A percentile compares a stretch with the other conserved stretches of the same genome.
Evolutionary conservation across 495 filamentous ascomycete species (phyloP).

Genomic region (Talaromyces ruber): DNA sequence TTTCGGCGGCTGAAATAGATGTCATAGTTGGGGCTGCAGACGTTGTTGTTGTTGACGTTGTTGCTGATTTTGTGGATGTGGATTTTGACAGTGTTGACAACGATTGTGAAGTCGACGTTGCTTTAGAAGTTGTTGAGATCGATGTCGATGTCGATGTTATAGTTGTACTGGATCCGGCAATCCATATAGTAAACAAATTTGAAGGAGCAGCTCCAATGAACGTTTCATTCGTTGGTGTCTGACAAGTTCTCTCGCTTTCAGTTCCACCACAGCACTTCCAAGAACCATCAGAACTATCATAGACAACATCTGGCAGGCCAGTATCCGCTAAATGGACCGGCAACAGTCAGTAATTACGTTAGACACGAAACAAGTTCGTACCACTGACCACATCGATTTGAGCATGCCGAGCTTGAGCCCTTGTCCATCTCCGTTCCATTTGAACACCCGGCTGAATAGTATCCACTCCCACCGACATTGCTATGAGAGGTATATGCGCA

Average conservation of each 20-base stretch:
- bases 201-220: neutral
- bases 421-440: neutral
- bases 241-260: neutral
- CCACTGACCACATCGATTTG: slow-evolving; percentile 2
- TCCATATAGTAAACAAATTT: slow-evolving; percentile 1
- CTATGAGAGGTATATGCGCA: slow-evolving; percentile 1
- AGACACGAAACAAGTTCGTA: neutral
- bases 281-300: neutral
- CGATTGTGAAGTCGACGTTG: neutral
- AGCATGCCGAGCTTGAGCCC: neutral
- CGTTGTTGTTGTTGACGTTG: neutral
- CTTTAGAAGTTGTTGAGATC: neutral
- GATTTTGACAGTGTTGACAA: too few relatives aligned
- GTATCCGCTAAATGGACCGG: neutral
- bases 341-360: neutral
- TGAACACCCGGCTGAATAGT: slow-evolving; percentile 3
- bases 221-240: slow-evolving; percentile 4
- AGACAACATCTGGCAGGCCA: neutral
- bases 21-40: neutral
- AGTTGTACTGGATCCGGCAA: neutral
- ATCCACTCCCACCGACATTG: neutral
- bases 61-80: neutral
- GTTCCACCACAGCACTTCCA: slow-evolving; percentile 5
- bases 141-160: neutral
- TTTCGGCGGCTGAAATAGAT: neutral